Conservation (phyloP, 345 rosid species). For the Moringa oleifera region DNA sequence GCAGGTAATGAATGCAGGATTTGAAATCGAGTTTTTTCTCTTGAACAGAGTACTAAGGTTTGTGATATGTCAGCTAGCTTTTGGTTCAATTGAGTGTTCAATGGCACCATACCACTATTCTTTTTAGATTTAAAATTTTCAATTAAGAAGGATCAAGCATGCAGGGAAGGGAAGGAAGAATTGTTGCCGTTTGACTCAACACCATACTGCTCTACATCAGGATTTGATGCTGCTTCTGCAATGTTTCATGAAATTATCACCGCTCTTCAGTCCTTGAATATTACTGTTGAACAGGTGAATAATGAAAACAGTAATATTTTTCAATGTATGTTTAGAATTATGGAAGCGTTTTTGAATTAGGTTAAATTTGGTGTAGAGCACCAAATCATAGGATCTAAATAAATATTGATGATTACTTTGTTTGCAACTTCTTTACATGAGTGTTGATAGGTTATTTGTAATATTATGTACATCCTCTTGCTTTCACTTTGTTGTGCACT, state of each 20-base stretch:
- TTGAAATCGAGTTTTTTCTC: conserved; percentile 86
- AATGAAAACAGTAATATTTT: neutral
- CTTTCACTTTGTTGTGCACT: neutral
- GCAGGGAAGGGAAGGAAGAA: conserved; percentile 79
- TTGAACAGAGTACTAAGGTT: conserved; percentile 64
- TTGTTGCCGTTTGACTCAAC: conserved; percentile 73
- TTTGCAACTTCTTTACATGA: neutral
- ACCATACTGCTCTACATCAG: conserved; percentile 73
- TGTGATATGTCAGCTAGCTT: neutral
- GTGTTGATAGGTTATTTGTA: neutral
- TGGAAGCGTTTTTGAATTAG: neutral
- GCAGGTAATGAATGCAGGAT: conserved; percentile 95
- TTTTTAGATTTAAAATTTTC: too few relatives aligned
- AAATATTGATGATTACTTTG: neutral
- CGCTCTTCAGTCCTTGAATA: conserved; percentile 59
- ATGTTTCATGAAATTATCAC: conserved; percentile 61
- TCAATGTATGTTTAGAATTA: neutral
- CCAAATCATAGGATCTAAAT: too few relatives aligned
- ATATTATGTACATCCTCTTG: neutral
- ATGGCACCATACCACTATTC: conserved; percentile 1
- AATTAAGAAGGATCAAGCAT: neutral
- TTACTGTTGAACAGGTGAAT: conserved; percentile 74
- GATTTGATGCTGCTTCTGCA: conserved; percentile 59
- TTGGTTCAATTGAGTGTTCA: conserved; percentile 4
- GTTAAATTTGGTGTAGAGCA: neutral